Percentiles rank a stretch among this genome's conserved stretches.
Evolutionary conservation across 164 flowering plant species (phyloP).

Genomic region (Cinnamomum micranthum): DNA sequence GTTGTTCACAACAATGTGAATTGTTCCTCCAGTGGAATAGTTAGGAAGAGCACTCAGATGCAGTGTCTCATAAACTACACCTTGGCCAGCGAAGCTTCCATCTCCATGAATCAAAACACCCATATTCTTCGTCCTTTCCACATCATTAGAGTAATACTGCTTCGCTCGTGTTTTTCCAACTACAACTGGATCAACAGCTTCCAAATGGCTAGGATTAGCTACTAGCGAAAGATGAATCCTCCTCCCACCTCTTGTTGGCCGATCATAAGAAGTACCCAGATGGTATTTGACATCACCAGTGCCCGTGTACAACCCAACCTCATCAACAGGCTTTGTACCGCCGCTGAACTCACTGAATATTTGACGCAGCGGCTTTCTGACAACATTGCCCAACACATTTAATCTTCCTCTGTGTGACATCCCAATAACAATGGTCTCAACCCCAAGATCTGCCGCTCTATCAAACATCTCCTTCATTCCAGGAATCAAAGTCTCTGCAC

Average conservation of each 20-base stretch:
- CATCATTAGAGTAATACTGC: constrained; percentile 86
- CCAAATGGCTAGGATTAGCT: constrained; percentile 98
- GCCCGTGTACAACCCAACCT: constrained; percentile 86
- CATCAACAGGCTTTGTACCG: constrained; percentile 79
- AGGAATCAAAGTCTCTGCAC: constrained; percentile 94
- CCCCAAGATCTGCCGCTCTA: constrained; percentile 89
- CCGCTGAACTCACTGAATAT: constrained; percentile 94
- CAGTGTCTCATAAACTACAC: constrained; percentile 94
- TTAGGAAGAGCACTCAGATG: constrained; percentile 99
- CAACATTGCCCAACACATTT: constrained; percentile 95
- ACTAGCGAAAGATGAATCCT: constrained; percentile 92
- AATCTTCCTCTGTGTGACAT: constrained; percentile 97
- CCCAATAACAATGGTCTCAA: constrained; percentile 95
- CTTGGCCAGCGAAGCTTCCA: constrained; percentile 99
- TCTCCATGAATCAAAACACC: constrained; percentile 93
- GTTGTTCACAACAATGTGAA: constrained; percentile 93
- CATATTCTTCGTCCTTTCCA: constrained; percentile 77
- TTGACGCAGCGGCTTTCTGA: constrained; percentile 82
- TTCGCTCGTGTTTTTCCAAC: constrained; percentile 94
- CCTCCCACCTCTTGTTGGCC: constrained; percentile 93
- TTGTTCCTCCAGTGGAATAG: constrained; percentile 95
- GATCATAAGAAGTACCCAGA: constrained; percentile 96
- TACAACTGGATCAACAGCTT: constrained; percentile 96
- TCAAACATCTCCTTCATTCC: constrained; percentile 99
- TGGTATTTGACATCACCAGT: constrained; percentile 99